Conservation (phyloP, 2,329 filamentous ascomycete species). For the Stenocarpella maydis region DNA sequence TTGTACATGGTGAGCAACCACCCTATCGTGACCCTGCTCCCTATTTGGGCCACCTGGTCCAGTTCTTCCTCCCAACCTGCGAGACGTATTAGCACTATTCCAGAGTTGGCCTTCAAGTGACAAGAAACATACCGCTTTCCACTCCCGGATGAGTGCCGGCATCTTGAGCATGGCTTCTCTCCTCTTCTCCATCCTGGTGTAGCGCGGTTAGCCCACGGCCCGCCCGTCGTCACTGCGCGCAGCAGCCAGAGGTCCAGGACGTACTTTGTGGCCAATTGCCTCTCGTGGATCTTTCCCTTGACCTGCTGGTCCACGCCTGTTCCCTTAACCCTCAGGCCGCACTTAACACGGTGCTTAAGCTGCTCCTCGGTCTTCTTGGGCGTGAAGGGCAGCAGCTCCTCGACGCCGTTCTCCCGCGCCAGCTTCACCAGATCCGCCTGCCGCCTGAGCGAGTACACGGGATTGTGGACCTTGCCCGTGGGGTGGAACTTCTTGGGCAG, state of each 20-base stretch:
- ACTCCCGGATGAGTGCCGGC: constrained; percentile 89
- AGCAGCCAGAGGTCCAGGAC: constrained; percentile 43
- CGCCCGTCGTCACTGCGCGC: constrained; percentile 7
- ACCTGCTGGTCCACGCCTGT: constrained; percentile 92
- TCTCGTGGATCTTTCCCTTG: constrained; percentile 95
- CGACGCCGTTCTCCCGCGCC: constrained; percentile 79
- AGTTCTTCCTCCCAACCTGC: constrained; percentile 63
- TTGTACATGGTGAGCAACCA: constrained; percentile 11
- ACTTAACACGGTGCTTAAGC: constrained; percentile 76
- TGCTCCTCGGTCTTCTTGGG: constrained; percentile 77
- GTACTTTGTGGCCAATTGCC: constrained; percentile 79
- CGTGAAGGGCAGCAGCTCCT: constrained; percentile 80
- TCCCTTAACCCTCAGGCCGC: constrained; percentile 86
- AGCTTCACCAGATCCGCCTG: constrained; percentile 93
- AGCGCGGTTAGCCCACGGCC: constrained; percentile 43
- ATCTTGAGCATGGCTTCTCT: constrained; percentile 94
- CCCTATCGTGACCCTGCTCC: constrained; percentile 36
- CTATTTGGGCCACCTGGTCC: constrained; percentile 67
- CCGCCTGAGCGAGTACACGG: constrained; percentile 81
- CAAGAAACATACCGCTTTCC: constrained; percentile 80
- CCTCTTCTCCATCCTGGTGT: constrained; percentile 79
- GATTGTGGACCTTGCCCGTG: constrained; percentile 85
- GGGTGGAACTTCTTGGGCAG: constrained; percentile 77
- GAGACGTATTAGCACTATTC: constrained; percentile 45
- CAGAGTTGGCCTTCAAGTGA: neutral